phyloP scores from a whole-genome alignment of 805 yeast species.

The Kazachstania bromeliacearum region DNA sequence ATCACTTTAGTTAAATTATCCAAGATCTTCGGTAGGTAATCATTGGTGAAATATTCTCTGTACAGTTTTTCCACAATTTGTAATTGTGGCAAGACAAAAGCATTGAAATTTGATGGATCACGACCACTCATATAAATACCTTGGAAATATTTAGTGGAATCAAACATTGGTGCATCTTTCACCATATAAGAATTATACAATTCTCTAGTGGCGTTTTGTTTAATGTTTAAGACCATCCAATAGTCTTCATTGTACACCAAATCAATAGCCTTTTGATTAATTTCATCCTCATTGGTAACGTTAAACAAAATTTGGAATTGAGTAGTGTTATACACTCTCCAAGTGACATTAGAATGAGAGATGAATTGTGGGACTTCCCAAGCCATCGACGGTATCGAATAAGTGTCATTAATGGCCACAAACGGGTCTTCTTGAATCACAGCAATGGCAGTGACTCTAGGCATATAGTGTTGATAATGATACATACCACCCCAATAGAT shows the following conservation, averaged over 20 bases:
- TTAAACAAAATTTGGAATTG: constrained; percentile 15
- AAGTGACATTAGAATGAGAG: constrained; percentile 13
- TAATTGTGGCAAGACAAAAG: constrained; percentile 32
- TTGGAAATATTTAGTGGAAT: constrained; percentile 23
- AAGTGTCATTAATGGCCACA: not conserved
- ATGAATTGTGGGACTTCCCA: not conserved
- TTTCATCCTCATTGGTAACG: constrained; percentile 4
- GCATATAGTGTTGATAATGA: constrained; percentile 13
- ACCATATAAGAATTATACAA: constrained; percentile 3
- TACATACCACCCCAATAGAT: constrained; percentile 32
- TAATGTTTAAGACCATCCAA: constrained; percentile 55
- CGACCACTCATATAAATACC: constrained; percentile 53
- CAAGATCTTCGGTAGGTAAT: not conserved
- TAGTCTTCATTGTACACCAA: constrained; percentile 46
- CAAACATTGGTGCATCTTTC: not conserved
- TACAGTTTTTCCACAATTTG: not conserved
- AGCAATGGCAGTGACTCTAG: constrained; percentile 22
- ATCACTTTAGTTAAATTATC: not conserved
- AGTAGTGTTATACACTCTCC: constrained; percentile 22
- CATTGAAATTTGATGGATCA: constrained; percentile 42
- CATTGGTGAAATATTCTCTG: not conserved
- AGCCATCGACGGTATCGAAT: not conserved
- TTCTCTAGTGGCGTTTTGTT: constrained; percentile 1
- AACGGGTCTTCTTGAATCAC: not conserved
- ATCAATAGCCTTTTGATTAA: constrained; percentile 32